phyloP scores from a whole-genome alignment of 2,329 filamentous ascomycete species.

The Cadophora luteo-olivacea region DNA sequence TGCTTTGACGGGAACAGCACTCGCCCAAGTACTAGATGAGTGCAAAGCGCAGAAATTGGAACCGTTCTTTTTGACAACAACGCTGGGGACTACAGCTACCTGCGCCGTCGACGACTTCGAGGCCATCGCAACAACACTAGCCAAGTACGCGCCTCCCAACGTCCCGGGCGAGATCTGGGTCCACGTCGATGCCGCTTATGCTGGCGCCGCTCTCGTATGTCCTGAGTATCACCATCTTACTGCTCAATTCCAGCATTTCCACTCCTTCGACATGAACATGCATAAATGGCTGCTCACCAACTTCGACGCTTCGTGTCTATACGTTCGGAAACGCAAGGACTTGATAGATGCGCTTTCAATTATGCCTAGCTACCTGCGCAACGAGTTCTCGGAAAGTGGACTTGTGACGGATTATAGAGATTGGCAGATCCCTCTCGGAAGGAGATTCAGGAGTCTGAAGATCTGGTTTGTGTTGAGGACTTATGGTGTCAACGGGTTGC shows the following conservation, averaged over 20 bases:
- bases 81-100: conserved; percentile 85
- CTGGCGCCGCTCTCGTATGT: conserved; percentile 82
- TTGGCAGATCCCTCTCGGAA: conserved; percentile 94
- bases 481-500: conserved; percentile 80
- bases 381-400: conserved; percentile 79
- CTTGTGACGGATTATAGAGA: conserved; percentile 94
- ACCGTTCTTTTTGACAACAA: conserved; percentile 86
- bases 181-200: conserved; percentile 93
- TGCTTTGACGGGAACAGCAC: conserved; percentile 69
- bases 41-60: conserved; percentile 73
- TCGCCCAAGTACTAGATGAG: conserved; percentile 68
- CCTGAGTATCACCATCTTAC: conserved; percentile 80
- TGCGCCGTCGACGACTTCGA: conserved; percentile 85
- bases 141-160: conserved; percentile 48
- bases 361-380: conserved; percentile 81
- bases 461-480: conserved; percentile 92
- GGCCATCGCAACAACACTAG: conserved; percentile 43
- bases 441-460: conserved; percentile 87
- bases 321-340: conserved; percentile 74
- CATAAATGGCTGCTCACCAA: conserved; percentile 98
- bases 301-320: conserved; percentile 86
- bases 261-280: conserved; percentile 94
- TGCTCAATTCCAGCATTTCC: conserved; percentile 68
- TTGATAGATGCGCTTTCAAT: conserved; percentile 83
- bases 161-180: conserved; percentile 74